phyloP scores from a whole-genome alignment of 768 basidiomycete genomes.

The Hebeloma cylindrosporum region DNA sequence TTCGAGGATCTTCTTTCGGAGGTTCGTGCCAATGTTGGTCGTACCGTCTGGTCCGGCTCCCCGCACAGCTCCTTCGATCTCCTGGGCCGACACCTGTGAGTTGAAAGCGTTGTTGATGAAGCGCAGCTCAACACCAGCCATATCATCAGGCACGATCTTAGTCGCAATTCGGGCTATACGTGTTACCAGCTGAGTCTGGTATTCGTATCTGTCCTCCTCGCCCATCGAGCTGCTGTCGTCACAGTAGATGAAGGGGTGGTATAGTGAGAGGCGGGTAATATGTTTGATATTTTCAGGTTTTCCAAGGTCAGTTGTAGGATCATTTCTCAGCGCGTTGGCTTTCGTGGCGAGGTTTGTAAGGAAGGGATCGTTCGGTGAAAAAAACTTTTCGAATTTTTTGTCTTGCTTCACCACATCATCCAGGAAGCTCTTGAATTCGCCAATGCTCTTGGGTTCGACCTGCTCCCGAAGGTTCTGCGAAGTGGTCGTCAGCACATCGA shows the following conservation, averaged over 20 bases:
- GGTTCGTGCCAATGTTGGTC: constrained; percentile 14
- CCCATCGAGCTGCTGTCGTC: constrained; percentile 26
- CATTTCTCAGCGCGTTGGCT: constrained; percentile 9
- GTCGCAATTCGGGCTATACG: constrained; percentile 22
- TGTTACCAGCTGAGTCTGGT: constrained; percentile 12
- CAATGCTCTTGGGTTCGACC: constrained; percentile 10
- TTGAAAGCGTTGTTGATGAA: constrained; percentile 23
- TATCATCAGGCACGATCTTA: constrained; percentile 24
- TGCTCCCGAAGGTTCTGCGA: constrained; percentile 10
- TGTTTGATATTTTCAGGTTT: constrained; percentile 22
- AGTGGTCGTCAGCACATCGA: not conserved
- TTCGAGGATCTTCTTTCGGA: constrained; percentile 12
- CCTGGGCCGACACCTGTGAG: not conserved
- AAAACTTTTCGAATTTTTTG: constrained; percentile 14
- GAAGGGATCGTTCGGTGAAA: constrained; percentile 12
- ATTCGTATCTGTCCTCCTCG: constrained; percentile 12
- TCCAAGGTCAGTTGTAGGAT: constrained; percentile 11
- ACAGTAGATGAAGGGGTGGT: constrained; percentile 18
- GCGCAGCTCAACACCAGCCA: constrained; percentile 19
- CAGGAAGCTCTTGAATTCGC: constrained; percentile 12
- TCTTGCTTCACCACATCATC: constrained; percentile 11
- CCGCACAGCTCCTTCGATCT: constrained; percentile 3
- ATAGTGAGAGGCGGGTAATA: constrained; percentile 21
- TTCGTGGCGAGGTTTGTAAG: constrained; percentile 15
- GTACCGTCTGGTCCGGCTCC: constrained; percentile 3